Evolutionary conservation across 495 filamentous ascomycete species (phyloP), one percentile per base, ranked within the genome.

Genomic region (Talaromyces trachyspermus): DNA sequence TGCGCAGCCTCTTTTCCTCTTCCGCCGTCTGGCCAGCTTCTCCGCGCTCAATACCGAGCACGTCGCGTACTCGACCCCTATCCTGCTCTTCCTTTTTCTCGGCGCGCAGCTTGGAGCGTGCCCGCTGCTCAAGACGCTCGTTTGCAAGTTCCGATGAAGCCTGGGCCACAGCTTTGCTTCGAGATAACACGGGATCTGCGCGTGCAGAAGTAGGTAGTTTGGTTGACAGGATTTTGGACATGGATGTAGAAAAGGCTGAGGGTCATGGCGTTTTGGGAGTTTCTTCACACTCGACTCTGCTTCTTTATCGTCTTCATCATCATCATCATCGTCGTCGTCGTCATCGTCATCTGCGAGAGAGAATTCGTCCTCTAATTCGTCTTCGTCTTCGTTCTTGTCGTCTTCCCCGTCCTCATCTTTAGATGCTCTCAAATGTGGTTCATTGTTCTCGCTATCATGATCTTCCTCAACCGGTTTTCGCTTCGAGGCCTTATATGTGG

Each of bases 231-330:
- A 98, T 97, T 58, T 89, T 89, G 54, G 83, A 80, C 58, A 98
- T 92, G 30, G 89, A 91, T 18, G 80, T 89, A 6, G 89, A 86
- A 68, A 98, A 96, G 38, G 85, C 88, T 46, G 74, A 10, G 92
- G 89, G 65, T 98, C 90, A 62, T 95, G 91, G 51, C 89, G 86
- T 62, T 95, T 92, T 5, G 63, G 49, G 11, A 71, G 52, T 19
- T 52, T 38, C 41, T 55, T 61, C 19, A 54, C 49, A 26, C 57
- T 64, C 15, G 44, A 11, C 5, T 29, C 44, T 3, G 14, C 42
- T 44, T 46, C 44, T 36, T 46, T 30, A 1, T 39, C 49, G 37
- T 65, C 61, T 17, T 62, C 59, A 49, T 65, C 67, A n/a, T 20
- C 22, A 6, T 42, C 39, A 2, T 45, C 52, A 10, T 47, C 49